phyloP scores from a whole-genome alignment of 176 grass and related monocot genomes.

The Oryza nivara region DNA sequence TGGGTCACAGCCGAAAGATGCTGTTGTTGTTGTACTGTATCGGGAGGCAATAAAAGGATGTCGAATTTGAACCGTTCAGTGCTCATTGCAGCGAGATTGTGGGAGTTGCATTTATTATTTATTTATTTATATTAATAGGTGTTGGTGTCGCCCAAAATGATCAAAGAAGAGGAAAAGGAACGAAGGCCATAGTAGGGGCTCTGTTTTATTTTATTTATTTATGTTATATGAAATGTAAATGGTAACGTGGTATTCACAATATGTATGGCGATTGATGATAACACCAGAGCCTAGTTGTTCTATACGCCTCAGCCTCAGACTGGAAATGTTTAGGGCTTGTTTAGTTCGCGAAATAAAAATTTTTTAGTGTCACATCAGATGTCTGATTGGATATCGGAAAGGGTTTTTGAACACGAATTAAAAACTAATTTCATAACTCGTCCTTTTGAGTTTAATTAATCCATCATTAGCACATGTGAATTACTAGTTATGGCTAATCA shows the following conservation, averaged over 20 bases:
- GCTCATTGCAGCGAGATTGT: conserved; percentile 34
- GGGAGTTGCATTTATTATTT: conserved; percentile 39
- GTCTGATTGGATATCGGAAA: too few relatives aligned
- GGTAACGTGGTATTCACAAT: conserved; percentile 1
- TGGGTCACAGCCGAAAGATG: not conserved
- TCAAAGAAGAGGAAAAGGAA: conserved; percentile 25
- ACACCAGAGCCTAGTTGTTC: not conserved
- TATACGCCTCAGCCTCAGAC: not conserved
- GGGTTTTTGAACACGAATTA: too few relatives aligned
- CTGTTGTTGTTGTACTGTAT: conserved; percentile 16
- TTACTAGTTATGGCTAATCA: too few relatives aligned
- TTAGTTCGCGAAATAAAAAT: too few relatives aligned
- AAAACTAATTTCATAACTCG: too few relatives aligned
- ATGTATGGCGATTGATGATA: not conserved
- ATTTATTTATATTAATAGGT: conserved; percentile 43
- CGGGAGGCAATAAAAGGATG: conserved; percentile 45
- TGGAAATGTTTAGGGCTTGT: not conserved
- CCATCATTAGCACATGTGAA: too few relatives aligned
- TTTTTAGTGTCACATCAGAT: too few relatives aligned
- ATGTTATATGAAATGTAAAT: conserved; percentile 21
- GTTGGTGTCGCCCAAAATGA: conserved; percentile 23
- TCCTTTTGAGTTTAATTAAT: too few relatives aligned
- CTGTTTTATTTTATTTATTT: conserved; percentile 23
- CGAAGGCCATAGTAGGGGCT: conserved; percentile 6
- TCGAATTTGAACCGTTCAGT: conserved; percentile 30